phyloP scores from a whole-genome alignment of 1,139 yeast species.

The Sugiyamaella grinbergsii region DNA sequence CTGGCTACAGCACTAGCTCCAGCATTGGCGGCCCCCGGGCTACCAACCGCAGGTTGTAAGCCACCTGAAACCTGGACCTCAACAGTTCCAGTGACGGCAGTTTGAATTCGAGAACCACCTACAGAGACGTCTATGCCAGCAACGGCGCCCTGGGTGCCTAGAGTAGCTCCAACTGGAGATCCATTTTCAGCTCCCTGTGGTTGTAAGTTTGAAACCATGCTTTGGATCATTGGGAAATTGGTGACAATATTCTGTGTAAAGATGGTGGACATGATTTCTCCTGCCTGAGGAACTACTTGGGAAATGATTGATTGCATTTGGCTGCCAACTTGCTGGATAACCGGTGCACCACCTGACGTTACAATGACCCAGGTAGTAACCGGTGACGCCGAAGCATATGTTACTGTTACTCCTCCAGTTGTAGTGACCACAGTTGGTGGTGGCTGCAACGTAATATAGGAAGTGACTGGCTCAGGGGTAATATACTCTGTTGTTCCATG shows the following conservation, averaged over 20 bases:
- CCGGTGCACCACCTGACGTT: constrained; percentile 11
- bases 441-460: constrained; percentile 9
- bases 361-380: constrained; percentile 12
- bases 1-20: neutral
- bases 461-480: constrained; percentile 4
- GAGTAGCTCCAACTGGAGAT: neutral
- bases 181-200: neutral
- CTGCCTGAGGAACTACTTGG: constrained; percentile 13
- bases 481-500: constrained; percentile 6
- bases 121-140: no score
- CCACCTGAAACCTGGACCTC: constrained; percentile 1
- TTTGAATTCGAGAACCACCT: no score
- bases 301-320: constrained; percentile 13
- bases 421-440: constrained; percentile 9
- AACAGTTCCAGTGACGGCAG: neutral
- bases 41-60: neutral
- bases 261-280: constrained; percentile 4
- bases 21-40: neutral
- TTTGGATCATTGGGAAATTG: constrained; percentile 15
- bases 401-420: neutral
- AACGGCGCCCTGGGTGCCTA: neutral
- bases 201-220: constrained; percentile 7
- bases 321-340: constrained; percentile 9
- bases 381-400: neutral
- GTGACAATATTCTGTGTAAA: constrained; percentile 11